Conservation (phyloP, 441 rosid genomes). For the Pelargonium citronellum region DNA sequence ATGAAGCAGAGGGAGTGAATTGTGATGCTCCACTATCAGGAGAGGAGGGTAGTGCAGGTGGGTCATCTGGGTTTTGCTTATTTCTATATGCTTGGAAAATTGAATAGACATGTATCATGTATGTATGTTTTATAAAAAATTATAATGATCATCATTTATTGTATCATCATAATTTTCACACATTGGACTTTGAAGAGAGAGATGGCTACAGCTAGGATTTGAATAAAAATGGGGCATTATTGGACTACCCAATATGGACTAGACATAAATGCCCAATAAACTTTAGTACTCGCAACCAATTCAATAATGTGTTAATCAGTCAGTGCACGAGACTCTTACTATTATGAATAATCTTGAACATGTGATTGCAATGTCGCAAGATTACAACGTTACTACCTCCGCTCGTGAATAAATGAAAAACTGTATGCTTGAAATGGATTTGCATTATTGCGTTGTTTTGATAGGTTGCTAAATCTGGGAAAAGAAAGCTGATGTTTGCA, state of each 20-base stretch:
- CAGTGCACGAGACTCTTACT: background rate
- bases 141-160: background rate
- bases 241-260: background rate
- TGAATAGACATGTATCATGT: conserved; percentile 29
- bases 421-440: no score
- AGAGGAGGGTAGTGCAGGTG: conserved; percentile 27
- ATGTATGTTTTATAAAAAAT: background rate
- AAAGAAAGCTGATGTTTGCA: no score
- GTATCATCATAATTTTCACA: background rate
- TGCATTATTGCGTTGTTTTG: no score
- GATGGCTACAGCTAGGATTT: background rate
- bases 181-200: background rate
- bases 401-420: no score
- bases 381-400: no score
- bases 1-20: conserved; percentile 19
- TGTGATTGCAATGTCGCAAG: no score
- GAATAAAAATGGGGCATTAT: background rate
- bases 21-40: conserved; percentile 18
- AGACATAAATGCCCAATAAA: background rate
- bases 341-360: background rate
- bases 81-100: conserved; percentile 91
- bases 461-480: no score
- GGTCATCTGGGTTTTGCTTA: conserved; percentile 55
- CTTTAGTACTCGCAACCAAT: background rate
- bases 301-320: background rate